Evolutionary conservation across 148 eudicot species (phyloP), one percentile per base, ranked within the genome.

Genomic region (Chenopodium berlandieri): DNA sequence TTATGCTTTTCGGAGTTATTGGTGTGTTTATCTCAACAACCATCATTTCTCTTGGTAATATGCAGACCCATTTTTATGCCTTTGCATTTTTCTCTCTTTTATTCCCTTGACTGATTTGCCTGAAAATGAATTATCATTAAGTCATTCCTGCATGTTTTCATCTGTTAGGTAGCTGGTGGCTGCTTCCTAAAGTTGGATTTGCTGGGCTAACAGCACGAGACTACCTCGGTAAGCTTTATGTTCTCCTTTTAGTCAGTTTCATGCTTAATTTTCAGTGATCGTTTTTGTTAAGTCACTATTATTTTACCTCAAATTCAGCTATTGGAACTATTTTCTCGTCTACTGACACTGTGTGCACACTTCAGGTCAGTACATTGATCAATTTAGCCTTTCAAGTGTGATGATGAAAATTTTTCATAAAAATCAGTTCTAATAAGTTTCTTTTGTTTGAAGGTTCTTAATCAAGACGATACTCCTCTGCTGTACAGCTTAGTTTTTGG

Each of bases 281-380:
- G 20, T 4, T 62, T 48, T 25, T 25, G 48, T 48, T 17, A 62
- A 50, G 7, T 37, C 44, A 72, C 9, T 47, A n/a, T 64, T 9
- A 4, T 67, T 11, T 25, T 77, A 22, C 23, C 50, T 78, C 47
- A 46, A 72, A 23, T 85, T 82, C 90, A 96, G 99, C 92, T 74
- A 85, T 96, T n/a, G 99, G 99, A 70, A 87, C 94, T 71, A 96
- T 96, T 65, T 96, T 96, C 89, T 96, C 99, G 13, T 89, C 99
- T 52, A 96, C 99, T 17, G 99, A 96, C 80, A 96, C 99, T 2
- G 98, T 96, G 70, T 96, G 99, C 85, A 96, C 99, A 19, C 91
- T 96, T 81, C 99, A 96, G 97, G 99, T 94, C 63, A 80, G 89
- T 85, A 67, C 1, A 56, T 62, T 20, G 5, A 22, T 48, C 68